Evolutionary conservation across 495 filamentous ascomycete genomes (phyloP).

Genomic region (Amphirosellinia nigrospora): DNA sequence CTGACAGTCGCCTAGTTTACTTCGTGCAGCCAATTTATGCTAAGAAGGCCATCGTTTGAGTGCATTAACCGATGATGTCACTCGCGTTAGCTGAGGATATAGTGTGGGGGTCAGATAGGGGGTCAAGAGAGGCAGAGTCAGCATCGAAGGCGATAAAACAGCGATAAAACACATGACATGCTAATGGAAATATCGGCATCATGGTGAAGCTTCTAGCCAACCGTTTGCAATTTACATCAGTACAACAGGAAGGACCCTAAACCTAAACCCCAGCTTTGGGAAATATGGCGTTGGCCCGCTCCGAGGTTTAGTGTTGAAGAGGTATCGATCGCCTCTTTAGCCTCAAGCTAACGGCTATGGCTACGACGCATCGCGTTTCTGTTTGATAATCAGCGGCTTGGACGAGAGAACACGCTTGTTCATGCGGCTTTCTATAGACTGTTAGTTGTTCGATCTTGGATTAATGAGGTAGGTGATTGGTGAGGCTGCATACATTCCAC

Average conservation of each 20-base stretch:
- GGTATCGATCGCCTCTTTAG: not conserved
- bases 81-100: too few relatives aligned
- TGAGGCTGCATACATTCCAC: not conserved
- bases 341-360: not conserved
- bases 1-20: too few relatives aligned
- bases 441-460: not conserved
- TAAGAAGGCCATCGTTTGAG: too few relatives aligned
- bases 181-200: not conserved
- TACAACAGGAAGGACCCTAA: not conserved
- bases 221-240: not conserved
- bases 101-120: too few relatives aligned
- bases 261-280: not conserved
- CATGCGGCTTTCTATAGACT: not conserved
- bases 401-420: not conserved
- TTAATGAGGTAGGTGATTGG: not conserved
- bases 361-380: not conserved
- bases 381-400: not conserved
- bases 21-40: too few relatives aligned
- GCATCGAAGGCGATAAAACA: too few relatives aligned
- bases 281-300: not conserved
- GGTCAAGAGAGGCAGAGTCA: too few relatives aligned
- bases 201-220: not conserved
- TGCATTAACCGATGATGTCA: too few relatives aligned
- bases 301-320: not conserved
- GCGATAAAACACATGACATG: not conserved